Evolutionary conservation across 139 green algal genomes (phyloP).

Genomic region (Picochlorum costavermella): DNA sequence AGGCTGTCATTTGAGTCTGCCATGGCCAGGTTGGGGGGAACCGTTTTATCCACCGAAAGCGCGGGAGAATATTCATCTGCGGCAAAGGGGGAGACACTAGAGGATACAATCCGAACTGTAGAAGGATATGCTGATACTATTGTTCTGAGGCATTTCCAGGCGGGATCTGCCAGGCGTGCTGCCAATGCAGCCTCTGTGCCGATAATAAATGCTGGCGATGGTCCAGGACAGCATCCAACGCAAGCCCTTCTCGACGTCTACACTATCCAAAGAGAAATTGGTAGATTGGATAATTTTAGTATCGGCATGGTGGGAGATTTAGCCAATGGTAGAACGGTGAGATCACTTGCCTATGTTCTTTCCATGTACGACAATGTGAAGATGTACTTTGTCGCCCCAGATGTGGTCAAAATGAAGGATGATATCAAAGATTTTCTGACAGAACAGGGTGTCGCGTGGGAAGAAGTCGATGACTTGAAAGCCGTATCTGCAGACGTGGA

Average conservation of each 20-base stretch:
- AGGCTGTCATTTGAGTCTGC: conserved; percentile 94
- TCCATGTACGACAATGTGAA: conserved; percentile 82
- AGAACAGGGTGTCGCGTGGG: conserved; percentile 61
- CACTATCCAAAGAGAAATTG: conserved; percentile 93
- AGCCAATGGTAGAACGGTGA: conserved; percentile 89
- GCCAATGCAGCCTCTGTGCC: conserved; percentile 71
- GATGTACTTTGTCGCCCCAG: conserved; percentile 93
- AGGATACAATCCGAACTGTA: conserved; percentile 96
- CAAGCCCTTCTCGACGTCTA: conserved; percentile 97
- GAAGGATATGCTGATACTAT: conserved; percentile 94
- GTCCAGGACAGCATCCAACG: conserved; percentile 96
- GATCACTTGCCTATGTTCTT: conserved; percentile 80
- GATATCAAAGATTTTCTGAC: conserved; percentile 91
- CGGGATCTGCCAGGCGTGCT: conserved; percentile 69
- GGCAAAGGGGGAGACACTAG: conserved; percentile 96
- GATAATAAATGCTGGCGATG: conserved; percentile 95
- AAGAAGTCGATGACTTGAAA: conserved; percentile 70
- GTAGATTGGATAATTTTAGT: conserved; percentile 72
- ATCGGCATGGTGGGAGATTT: conserved; percentile 95
- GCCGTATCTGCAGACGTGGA: conserved; percentile 70
- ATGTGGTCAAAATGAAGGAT: conserved; percentile 85
- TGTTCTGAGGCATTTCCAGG: conserved; percentile 91
- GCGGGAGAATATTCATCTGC: conserved; percentile 94
- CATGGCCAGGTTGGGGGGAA: conserved; percentile 86
- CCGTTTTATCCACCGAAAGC: conserved; percentile 90